These are phyloP conservation scores for Talaromyces sp. DNA, from an alignment of 2,329 filamentous ascomycete genomes.

Conservation along the genomic window DNA sequence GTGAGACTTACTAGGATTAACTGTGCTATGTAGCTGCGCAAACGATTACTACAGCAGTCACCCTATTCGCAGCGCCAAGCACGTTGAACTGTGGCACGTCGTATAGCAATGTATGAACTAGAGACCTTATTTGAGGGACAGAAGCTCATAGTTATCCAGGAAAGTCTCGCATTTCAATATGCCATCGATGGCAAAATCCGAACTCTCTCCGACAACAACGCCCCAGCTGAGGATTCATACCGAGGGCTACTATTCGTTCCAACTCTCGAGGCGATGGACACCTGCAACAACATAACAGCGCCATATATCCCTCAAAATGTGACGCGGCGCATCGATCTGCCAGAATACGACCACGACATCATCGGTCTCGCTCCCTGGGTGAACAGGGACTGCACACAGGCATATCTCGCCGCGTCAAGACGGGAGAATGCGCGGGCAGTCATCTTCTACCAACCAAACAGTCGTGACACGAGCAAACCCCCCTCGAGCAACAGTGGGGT, in stretches of 20 bases:
- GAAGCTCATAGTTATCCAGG: slow-evolving; percentile 14
- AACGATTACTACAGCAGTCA: slow-evolving; percentile 26
- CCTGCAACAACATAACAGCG: slow-evolving; percentile 60
- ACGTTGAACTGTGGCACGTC: slow-evolving; percentile 26
- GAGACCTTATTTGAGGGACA: neutral
- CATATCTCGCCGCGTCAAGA: slow-evolving; percentile 62
- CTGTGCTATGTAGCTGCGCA: slow-evolving; percentile 2
- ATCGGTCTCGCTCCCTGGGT: slow-evolving; percentile 88
- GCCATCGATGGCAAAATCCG: slow-evolving; percentile 57
- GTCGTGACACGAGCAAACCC: slow-evolving; percentile 51
- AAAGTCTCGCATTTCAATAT: slow-evolving; percentile 31
- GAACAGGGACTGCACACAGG: slow-evolving; percentile 64
- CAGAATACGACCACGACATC: slow-evolving; percentile 62
- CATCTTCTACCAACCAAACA: slow-evolving; percentile 51
- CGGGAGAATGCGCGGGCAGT: slow-evolving; percentile 59
- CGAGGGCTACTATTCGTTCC: slow-evolving; percentile 84
- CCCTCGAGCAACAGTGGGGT: slow-evolving; percentile 59
- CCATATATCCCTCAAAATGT: slow-evolving; percentile 70
- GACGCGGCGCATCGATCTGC: slow-evolving; percentile 66
- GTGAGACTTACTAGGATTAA: neutral
- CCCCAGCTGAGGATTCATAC: slow-evolving; percentile 58
- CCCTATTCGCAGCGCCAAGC: slow-evolving; percentile 31
- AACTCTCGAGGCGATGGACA: slow-evolving; percentile 53
- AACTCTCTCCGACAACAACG: slow-evolving; percentile 68
- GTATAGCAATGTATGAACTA: slow-evolving; percentile 31